Conservation (phyloP, 192 early-diverging fungal species). For the Podila horticola region DNA sequence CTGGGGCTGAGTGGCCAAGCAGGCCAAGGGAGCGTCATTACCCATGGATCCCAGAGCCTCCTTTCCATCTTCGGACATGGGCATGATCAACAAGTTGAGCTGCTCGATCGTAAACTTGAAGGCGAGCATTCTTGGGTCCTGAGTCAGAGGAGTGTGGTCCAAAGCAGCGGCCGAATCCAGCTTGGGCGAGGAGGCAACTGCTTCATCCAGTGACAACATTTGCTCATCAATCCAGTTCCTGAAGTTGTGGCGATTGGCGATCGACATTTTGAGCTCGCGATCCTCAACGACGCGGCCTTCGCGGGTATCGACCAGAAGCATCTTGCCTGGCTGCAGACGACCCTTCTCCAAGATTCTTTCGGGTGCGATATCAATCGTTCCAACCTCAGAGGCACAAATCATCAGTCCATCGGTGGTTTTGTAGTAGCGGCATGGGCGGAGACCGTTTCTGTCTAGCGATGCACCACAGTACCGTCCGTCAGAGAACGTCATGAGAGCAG, state of each 20-base stretch:
- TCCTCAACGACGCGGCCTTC: slow-evolving; percentile 94
- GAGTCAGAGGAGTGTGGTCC: slow-evolving; percentile 68
- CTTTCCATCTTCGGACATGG: slow-evolving; percentile 90
- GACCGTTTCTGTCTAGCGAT: slow-evolving; percentile 94
- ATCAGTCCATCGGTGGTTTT: slow-evolving; percentile 91
- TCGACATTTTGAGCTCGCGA: slow-evolving; percentile 83
- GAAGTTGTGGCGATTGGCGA: slow-evolving; percentile 78
- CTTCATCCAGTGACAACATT: slow-evolving; percentile 76
- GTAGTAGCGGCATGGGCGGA: slow-evolving; percentile 97
- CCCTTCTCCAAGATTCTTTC: slow-evolving; percentile 88
- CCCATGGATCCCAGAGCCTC: slow-evolving; percentile 99
- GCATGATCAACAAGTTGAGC: slow-evolving; percentile 87
- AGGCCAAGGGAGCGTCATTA: slow-evolving; percentile 95
- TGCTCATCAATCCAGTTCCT: slow-evolving; percentile 87
- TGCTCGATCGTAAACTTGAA: slow-evolving; percentile 97
- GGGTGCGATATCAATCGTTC: slow-evolving; percentile 86
- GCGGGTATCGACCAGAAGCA: slow-evolving; percentile 95
- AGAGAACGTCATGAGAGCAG: slow-evolving; percentile 96
- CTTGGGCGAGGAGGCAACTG: slow-evolving; percentile 53
- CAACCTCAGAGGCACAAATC: slow-evolving; percentile 98
- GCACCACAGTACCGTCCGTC: slow-evolving; percentile 98
- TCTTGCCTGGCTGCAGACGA: slow-evolving; percentile 94
- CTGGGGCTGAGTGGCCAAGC: slow-evolving; percentile 87
- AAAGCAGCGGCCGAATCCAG: slow-evolving; percentile 53
- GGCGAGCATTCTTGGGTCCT: slow-evolving; percentile 81